Percentiles rank a stretch among this genome's conserved stretches.
Conservation (phyloP, 2,329 filamentous ascomycete species). For the Fusarium xyrophilum region DNA sequence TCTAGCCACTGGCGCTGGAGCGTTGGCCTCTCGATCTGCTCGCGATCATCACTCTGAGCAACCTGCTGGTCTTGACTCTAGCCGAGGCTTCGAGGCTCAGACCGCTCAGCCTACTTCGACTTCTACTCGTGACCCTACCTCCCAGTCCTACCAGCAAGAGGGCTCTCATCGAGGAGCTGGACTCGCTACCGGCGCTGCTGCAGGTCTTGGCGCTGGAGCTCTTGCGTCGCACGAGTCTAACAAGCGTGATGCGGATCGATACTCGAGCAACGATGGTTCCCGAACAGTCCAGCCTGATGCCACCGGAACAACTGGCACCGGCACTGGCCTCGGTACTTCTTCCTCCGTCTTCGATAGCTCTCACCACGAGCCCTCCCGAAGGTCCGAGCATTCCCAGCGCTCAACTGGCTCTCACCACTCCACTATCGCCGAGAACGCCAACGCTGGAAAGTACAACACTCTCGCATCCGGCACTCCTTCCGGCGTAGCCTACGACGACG, state of each 20-base stretch:
- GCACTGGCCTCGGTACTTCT: background rate
- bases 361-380: background rate
- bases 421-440: conserved; percentile 13
- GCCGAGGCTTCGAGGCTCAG: background rate
- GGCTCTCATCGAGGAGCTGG: background rate
- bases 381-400: background rate
- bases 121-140: background rate
- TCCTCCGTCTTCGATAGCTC: background rate
- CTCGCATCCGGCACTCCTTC: conserved; percentile 33
- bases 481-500: conserved; percentile 10
- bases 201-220: conserved; percentile 16
- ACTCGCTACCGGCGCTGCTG: conserved; percentile 5
- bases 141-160: background rate
- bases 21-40: background rate
- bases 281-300: background rate
- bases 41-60: background rate
- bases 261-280: background rate
- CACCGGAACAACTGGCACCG: background rate
- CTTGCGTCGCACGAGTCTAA: conserved; percentile 3
- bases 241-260: background rate
- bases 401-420: background rate
- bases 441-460: conserved; percentile 33
- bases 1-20: background rate
- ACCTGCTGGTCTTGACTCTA: background rate
- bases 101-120: background rate